Conservation (phyloP, 2,329 filamentous ascomycete species). For the Pestalotiopsis sp. region DNA sequence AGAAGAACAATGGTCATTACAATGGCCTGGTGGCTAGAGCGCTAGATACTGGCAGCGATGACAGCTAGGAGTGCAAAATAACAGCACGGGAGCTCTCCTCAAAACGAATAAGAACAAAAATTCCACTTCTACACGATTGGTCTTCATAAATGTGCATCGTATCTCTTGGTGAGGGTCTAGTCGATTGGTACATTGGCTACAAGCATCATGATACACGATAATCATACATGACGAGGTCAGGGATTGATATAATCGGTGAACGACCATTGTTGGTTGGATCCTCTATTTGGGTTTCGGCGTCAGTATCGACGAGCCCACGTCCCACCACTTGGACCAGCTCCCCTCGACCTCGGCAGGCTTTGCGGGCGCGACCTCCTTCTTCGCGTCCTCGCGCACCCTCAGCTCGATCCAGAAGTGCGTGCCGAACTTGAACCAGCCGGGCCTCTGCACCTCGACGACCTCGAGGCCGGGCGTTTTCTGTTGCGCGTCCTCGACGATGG, state of each 20-base stretch:
- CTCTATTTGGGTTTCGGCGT: conserved; percentile 2
- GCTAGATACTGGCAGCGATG: background rate
- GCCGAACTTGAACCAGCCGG: conserved; percentile 55
- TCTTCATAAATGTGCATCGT: background rate
- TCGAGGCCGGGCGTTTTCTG: conserved; percentile 55
- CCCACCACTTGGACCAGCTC: conserved; percentile 1
- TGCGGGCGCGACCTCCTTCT: background rate
- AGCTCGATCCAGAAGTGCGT: conserved; percentile 64
- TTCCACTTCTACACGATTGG: conserved; percentile 3
- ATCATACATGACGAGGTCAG: background rate
- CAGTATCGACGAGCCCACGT: conserved; percentile 11
- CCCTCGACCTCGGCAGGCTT: background rate
- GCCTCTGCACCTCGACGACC: conserved; percentile 56
- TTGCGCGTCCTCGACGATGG: conserved; percentile 54
- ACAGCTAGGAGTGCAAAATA: conserved; percentile 2
- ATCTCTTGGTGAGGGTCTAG: background rate
- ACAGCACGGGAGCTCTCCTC: background rate
- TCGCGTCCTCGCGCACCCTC: conserved; percentile 33
- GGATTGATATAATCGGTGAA: background rate
- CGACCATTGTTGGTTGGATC: background rate
- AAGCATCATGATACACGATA: background rate
- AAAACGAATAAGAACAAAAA: conserved; percentile 12
- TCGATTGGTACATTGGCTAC: background rate
- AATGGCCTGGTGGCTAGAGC: background rate
- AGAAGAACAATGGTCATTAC: conserved; percentile 12